A percentile compares a stretch with the other conserved stretches of the same genome.
Evolutionary conservation across 768 basidiomycete species (phyloP).

Genomic region (Dentipellis fragilis): DNA sequence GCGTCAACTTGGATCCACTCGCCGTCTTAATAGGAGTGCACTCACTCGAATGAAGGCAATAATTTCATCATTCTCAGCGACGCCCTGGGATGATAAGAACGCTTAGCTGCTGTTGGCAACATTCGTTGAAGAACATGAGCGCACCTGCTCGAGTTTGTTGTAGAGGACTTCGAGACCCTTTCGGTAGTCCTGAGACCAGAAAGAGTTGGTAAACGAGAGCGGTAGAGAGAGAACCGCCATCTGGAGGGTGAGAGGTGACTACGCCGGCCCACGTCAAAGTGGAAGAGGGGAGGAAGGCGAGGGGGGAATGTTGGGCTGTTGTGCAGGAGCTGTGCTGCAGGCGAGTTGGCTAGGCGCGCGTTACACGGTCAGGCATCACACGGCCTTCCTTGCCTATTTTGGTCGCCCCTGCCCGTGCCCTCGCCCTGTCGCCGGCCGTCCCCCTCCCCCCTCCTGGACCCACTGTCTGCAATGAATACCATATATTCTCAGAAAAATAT

Average conservation of each 20-base stretch:
- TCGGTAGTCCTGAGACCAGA: slow-evolving; percentile 90
- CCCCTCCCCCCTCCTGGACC: too few species aligned
- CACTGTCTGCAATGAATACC: too few species aligned
- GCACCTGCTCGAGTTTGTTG: slow-evolving; percentile 68
- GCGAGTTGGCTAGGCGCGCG: background rate
- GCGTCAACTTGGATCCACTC: background rate
- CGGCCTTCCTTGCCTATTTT: too few species aligned
- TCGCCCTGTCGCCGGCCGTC: too few species aligned
- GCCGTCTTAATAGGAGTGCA: background rate
- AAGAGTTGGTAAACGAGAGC: slow-evolving; percentile 83
- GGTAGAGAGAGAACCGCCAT: slow-evolving; percentile 90
- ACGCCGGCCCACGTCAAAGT: background rate
- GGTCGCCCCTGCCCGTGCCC: too few species aligned
- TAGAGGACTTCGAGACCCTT: slow-evolving; percentile 74
- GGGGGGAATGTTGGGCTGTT: background rate
- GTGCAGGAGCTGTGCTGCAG: background rate
- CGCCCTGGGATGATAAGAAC: slow-evolving; percentile 39
- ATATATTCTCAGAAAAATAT: too few species aligned
- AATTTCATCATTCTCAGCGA: slow-evolving; percentile 76
- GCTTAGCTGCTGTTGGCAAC: too few species aligned
- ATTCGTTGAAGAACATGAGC: too few species aligned
- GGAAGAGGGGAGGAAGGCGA: background rate
- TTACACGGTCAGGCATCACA: background rate
- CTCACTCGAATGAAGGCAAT: slow-evolving; percentile 73
- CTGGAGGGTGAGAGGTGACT: slow-evolving; percentile 5